A percentile compares a stretch with the other conserved stretches of the same genome.
phyloP scores from a whole-genome alignment of 2,329 filamentous ascomycete genomes.

The Alternaria triticina region DNA sequence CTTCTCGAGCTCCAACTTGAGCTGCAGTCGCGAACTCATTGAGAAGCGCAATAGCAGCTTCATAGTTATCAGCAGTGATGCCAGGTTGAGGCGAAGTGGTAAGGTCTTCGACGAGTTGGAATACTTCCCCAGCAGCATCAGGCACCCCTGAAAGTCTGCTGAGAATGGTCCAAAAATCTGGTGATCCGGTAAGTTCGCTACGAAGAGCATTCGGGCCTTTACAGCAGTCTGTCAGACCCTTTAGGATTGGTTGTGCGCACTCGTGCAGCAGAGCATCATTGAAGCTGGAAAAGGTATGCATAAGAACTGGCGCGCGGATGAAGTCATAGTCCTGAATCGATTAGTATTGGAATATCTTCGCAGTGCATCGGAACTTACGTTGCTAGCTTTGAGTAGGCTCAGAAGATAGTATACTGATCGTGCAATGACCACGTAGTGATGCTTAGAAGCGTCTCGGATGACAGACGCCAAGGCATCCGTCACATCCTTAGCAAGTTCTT shows the following conservation, averaged over 20 bases:
- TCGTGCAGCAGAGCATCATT: conserved; percentile 77
- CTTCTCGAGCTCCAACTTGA: conserved; percentile 71
- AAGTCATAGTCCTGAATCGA: conserved; percentile 77
- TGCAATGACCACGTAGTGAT: conserved; percentile 84
- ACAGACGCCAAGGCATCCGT: conserved; percentile 81
- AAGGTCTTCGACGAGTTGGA: conserved; percentile 82
- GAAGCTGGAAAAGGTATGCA: conserved; percentile 90
- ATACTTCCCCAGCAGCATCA: conserved; percentile 78
- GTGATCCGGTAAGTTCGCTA: conserved; percentile 93
- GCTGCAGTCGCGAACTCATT: conserved; percentile 90
- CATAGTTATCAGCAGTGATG: conserved; percentile 94
- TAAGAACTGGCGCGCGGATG: conserved; percentile 86
- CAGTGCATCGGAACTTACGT: conserved; percentile 62
- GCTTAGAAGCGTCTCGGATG: conserved; percentile 76
- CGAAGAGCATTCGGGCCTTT: conserved; percentile 77
- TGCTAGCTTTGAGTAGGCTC: conserved; percentile 79
- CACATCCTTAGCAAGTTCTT: conserved; percentile 76
- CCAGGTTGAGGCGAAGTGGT: conserved; percentile 74
- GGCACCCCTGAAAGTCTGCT: conserved; percentile 73
- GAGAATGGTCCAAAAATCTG: conserved; percentile 95
- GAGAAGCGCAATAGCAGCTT: conserved; percentile 80
- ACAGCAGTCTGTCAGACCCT: conserved; percentile 81
- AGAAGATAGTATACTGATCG: conserved; percentile 87
- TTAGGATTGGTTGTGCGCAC: conserved; percentile 76
- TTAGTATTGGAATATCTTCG: background rate